Evolutionary conservation across 345 rosid genomes (phyloP), one percentile per base, ranked within the genome.

Genomic region (Aquilaria yunnanensis): DNA sequence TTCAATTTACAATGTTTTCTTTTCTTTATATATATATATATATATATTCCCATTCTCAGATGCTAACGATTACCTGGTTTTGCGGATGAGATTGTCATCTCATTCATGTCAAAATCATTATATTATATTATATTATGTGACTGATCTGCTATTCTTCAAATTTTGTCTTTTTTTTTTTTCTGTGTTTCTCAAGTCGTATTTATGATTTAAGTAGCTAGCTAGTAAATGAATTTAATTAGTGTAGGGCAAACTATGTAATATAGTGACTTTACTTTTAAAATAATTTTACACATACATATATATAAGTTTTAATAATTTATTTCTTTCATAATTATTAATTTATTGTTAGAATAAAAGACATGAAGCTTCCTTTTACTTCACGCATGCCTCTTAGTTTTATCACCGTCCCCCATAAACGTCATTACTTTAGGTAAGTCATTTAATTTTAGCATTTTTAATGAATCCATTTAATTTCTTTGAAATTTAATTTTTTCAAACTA

Each of bases 1-100:
- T 81, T 32, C 91, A 74, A 81, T 77, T 89, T 83, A 82, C 90
- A 65, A 89, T 81, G 77, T 50, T 14, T 14, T 11, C 51, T 16
- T 16, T 16, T 16, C 23, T 16, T 16, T n/a, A n/a, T n/a, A n/a
- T n/a, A n/a, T n/a, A n/a, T 16, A 16, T 16, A 16, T 16, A 16
- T 16, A 16, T 47, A 32, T 32, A 16, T 5, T 5, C 14, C 5
- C 54, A 11, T 48, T 53, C 14, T 16, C 23, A 16, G 23, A 16
- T 16, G 23, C 23, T 16, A 16, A 16, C 23, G 23, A 16, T 16
- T 16, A 16, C 23, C 23, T 16, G 23, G 0, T 16, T 16, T 16
- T 16, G 23, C 23, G 23, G 23, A 16, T 16, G 23, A 16, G 23
- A 16, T 16, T 16, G 23, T 16, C 23, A 16, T 16, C 23, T 16